These are phyloP conservation scores for Clarkia xantiana DNA, from an alignment of 345 rosid species.

Conservation along the genomic window DNA sequence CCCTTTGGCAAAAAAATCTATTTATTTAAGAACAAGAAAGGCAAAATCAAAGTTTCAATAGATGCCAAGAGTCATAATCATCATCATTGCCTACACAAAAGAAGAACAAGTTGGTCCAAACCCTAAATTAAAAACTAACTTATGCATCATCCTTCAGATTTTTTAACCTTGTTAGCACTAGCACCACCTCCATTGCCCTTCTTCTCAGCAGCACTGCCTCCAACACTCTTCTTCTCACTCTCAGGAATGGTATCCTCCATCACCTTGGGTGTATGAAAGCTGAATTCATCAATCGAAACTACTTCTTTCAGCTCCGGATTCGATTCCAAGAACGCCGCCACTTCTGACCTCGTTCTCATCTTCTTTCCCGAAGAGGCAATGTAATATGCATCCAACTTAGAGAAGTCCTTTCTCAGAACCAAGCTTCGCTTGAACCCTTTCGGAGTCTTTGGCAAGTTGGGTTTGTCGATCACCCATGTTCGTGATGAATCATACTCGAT, in stretches of 20 bases:
- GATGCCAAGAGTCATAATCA: too few species aligned
- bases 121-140: too few species aligned
- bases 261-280: constrained; percentile 54
- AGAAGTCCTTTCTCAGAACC: constrained; percentile 54
- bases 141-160: too few species aligned
- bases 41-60: too few species aligned
- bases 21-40: too few species aligned
- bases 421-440: constrained; percentile 66
- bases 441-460: constrained; percentile 76
- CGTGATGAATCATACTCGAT: constrained; percentile 46
- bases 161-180: too few species aligned
- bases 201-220: too few species aligned
- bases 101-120: too few species aligned
- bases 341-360: constrained; percentile 49
- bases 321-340: constrained; percentile 38
- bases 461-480: constrained; percentile 79
- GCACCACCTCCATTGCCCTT: constrained; percentile 5
- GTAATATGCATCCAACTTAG: constrained; percentile 83
- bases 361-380: constrained; percentile 62
- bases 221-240: constrained; percentile 17
- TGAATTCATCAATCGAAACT: constrained; percentile 26
- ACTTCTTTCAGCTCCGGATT: constrained; percentile 34
- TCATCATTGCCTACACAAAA: too few species aligned
- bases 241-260: constrained; percentile 72
- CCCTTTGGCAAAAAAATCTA: too few species aligned